phyloP scores from a whole-genome alignment of 768 basidiomycete species.

The Tephrocybe rancida region DNA sequence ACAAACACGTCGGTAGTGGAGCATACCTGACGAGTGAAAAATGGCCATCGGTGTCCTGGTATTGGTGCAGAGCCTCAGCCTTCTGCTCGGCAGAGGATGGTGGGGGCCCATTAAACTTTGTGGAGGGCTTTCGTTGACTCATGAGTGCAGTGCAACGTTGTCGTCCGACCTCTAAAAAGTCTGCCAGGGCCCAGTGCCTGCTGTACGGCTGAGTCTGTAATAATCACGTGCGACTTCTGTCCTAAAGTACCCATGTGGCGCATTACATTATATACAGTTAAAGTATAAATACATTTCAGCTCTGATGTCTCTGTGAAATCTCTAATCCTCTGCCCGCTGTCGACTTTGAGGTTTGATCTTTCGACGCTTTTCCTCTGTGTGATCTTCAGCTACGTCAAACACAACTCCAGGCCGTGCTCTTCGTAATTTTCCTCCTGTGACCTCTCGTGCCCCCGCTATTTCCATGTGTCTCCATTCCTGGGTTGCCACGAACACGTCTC shows the following conservation, averaged over 20 bases:
- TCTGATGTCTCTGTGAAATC: no score
- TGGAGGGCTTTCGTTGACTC: constrained; percentile 51
- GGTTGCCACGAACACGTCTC: constrained; percentile 67
- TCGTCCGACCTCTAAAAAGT: not conserved
- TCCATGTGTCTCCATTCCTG: constrained; percentile 72
- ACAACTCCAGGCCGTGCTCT: constrained; percentile 66
- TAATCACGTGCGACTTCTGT: constrained; percentile 9
- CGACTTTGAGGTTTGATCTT: constrained; percentile 14
- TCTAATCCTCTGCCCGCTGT: no score
- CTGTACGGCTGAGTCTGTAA: constrained; percentile 7
- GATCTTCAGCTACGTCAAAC: constrained; percentile 62
- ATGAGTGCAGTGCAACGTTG: constrained; percentile 30
- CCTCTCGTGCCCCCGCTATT: constrained; percentile 49
- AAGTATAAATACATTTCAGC: constrained; percentile 4
- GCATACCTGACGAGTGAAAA: constrained; percentile 94
- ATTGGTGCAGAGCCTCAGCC: constrained; percentile 68
- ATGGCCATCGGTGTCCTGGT: constrained; percentile 89
- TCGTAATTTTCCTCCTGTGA: constrained; percentile 36
- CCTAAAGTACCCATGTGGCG: constrained; percentile 12
- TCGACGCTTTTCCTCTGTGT: constrained; percentile 40
- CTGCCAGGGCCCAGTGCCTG: not conserved
- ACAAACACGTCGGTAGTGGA: constrained; percentile 14
- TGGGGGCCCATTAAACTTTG: constrained; percentile 26
- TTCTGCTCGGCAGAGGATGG: constrained; percentile 22
- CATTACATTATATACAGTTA: constrained; percentile 7